Base-by-base conservation (phyloP, 371 early-diverging fungal species). In the Zychaea mexicana region DNA sequence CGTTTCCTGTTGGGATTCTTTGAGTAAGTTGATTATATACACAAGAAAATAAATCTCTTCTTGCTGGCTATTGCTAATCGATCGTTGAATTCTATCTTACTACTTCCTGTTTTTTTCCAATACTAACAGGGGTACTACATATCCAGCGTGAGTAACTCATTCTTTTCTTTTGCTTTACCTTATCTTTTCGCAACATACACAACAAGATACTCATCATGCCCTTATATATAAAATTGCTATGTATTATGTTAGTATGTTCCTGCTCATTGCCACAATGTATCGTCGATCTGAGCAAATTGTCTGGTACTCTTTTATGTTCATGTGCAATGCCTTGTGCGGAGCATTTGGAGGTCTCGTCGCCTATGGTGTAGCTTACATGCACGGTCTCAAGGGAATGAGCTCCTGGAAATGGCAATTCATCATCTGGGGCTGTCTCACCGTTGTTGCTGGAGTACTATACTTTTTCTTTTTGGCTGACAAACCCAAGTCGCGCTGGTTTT, bases 401-500 rank as follows among this genome's bases (percentile, higher is more conserved):
- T 64, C 61, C 0, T 69, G 69, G 69, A 31, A 65, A 61, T 69
- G 67, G 67, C 56, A 68, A 13, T n/a, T 10, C 2, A 33, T 15
- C 21, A 65, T 74, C 19, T 63, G 70, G 10, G 74, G 78, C 22
- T 31, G 52, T 15, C 10, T 64, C 19, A 74, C 78, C 3, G 32
- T 65, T 12, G 6, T 66, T 9, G 45, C 70, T 36, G 78, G 78
- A 3, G 13, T 69, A 24, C 9, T 61, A 17, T 53, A 67, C 30
- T 74, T 74, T 38, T 65, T 74, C 61, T 74, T 78, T 31, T 63
- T 78, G 27, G 62, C 72, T 24, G 78, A 78, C 64, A 59, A 62
- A 49, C 71, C 78, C 21, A 67, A 66, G 52, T 64, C 72, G 1
- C 30, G 61, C 8, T 67, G 70, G 28, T 57, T 73, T n/a, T 49